Conservation (phyloP, 495 filamentous ascomycete genomes). For the Aspergillus campestris region DNA sequence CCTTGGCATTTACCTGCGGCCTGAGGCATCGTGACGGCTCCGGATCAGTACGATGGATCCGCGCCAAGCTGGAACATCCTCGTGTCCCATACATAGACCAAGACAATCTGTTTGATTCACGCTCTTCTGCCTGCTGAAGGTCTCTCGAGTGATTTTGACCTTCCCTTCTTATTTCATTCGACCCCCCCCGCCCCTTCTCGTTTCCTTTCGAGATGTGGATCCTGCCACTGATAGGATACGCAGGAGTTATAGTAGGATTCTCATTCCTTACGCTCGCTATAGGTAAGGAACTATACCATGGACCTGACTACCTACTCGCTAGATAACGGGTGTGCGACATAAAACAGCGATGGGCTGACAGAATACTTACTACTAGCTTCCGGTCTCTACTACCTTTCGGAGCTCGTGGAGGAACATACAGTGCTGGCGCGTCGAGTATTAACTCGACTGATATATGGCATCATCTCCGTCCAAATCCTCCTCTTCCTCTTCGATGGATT, state of each 20-base stretch:
- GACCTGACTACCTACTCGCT: not conserved
- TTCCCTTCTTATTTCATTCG: not conserved
- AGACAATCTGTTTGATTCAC: not conserved
- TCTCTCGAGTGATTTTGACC: not conserved
- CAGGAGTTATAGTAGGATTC: slow-evolving; percentile 83
- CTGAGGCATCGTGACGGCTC: slow-evolving; percentile 17
- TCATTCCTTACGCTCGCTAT: slow-evolving; percentile 88
- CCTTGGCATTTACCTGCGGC: slow-evolving; percentile 11
- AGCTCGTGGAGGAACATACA: slow-evolving; percentile 95
- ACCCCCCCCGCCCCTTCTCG: not conserved
- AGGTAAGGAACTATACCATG: slow-evolving; percentile 44
- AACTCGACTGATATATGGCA: slow-evolving; percentile 72
- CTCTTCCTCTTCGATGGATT: slow-evolving; percentile 78
- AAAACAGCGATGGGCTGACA: not conserved
- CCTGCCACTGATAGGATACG: slow-evolving; percentile 78
- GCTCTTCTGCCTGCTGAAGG: not conserved
- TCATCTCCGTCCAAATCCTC: slow-evolving; percentile 66
- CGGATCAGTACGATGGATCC: no score
- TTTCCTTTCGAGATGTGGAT: slow-evolving; percentile 65
- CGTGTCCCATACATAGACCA: not conserved
- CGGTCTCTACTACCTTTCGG: slow-evolving; percentile 95
- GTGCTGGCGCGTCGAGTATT: slow-evolving; percentile 82
- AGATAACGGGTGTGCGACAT: not conserved
- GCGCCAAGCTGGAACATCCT: no score
- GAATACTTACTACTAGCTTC: slow-evolving; percentile 51